These are phyloP conservation scores for Turnera subulata DNA, from an alignment of 345 rosid species.

Conservation along the genomic window DNA sequence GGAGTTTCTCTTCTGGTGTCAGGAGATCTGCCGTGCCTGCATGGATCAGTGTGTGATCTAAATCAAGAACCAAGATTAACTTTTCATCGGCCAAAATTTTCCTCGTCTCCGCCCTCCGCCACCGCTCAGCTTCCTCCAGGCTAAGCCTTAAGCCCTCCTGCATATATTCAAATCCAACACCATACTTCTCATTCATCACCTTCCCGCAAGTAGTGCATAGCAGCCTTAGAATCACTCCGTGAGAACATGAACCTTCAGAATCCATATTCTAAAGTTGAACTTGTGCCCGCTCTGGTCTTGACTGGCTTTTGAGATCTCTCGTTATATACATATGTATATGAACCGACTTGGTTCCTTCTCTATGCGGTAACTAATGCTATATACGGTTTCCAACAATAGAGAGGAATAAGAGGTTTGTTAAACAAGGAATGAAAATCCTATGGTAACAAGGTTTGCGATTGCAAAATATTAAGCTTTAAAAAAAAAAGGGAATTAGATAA, in stretches of 20 bases:
- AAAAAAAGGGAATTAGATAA: no score
- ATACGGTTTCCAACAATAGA: no score
- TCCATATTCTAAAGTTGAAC: no score
- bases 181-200: not conserved
- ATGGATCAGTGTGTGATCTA: constrained; percentile 19
- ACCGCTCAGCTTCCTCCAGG: constrained; percentile 1
- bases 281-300: no score
- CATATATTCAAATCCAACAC: constrained; percentile 9
- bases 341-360: no score
- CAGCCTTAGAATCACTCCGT: constrained; percentile 1
- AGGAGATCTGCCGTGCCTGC: not conserved
- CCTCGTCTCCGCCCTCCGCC: not conserved
- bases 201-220: not conserved
- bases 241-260: constrained; percentile 8
- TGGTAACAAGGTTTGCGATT: no score
- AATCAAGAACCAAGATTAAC: constrained; percentile 27
- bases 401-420: no score
- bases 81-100: constrained; percentile 2
- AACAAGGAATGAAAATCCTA: no score
- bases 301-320: no score
- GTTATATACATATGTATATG: no score
- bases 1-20: constrained; percentile 6
- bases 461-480: no score
- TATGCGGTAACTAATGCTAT: no score
- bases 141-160: constrained; percentile 11